A percentile compares a stretch with the other conserved stretches of the same genome.
These are phyloP conservation scores for Pichia terricola DNA, from an alignment of 1,139 yeast genomes.

Conservation along the genomic window DNA sequence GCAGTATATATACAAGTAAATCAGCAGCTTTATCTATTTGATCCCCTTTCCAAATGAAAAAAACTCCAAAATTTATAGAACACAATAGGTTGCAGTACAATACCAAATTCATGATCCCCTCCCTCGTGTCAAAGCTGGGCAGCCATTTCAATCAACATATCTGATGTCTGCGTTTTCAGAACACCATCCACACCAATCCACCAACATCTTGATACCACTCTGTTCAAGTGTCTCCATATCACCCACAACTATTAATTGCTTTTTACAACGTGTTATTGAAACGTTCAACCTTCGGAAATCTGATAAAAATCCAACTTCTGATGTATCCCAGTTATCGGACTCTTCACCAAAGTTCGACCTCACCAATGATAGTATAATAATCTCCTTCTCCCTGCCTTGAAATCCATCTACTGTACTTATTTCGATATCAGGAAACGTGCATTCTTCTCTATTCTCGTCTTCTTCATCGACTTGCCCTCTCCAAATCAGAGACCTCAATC, in stretches of 20 bases:
- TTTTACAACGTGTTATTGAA: conserved; percentile 83
- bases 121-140: no score
- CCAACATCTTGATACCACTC: conserved; percentile 40
- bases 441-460: conserved; percentile 2
- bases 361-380: conserved; percentile 79
- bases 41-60: no score
- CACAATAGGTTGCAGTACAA: no score
- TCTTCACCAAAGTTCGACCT: conserved; percentile 45
- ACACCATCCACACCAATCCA: conserved; percentile 63
- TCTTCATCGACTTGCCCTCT: conserved; percentile 27
- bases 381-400: conserved; percentile 92
- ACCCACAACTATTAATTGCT: conserved; percentile 80
- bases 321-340: conserved; percentile 24
- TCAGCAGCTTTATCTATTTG: no score
- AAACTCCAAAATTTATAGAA: no score
- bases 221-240: conserved; percentile 55
- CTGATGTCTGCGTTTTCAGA: conserved; percentile 60
- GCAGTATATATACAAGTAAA: no score
- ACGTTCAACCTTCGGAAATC: conserved; percentile 60
- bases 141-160: conserved; percentile 27
- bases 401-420: conserved; percentile 85
- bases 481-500: conserved; percentile 39
- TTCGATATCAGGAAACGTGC: conserved; percentile 46
- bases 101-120: no score
- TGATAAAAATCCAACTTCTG: conserved; percentile 64